phyloP scores from a whole-genome alignment of 208 protist genomes.

The Wallacemonas sp. region DNA sequence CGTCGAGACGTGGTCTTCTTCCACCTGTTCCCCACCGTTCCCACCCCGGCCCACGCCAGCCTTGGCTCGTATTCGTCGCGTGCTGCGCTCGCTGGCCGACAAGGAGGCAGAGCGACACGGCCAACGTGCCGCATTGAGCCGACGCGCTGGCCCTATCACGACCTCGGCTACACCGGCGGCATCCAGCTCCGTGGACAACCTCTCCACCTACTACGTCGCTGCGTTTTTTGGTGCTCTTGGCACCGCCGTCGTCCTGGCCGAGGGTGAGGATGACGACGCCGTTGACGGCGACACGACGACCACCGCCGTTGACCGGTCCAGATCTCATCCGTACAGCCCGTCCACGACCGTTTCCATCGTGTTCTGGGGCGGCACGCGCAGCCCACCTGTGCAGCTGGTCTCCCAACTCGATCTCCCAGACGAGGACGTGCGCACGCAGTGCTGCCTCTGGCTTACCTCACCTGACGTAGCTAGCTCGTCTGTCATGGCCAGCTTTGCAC shows the following conservation, averaged over 20 bases:
- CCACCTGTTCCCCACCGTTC: background rate
- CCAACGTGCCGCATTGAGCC: too few species aligned
- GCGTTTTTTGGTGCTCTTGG: conserved; percentile 2
- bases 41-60: background rate
- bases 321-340: background rate
- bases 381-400: conserved; percentile 44
- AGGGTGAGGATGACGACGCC: background rate
- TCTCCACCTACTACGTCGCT: conserved; percentile 1
- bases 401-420: conserved; percentile 44
- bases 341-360: background rate
- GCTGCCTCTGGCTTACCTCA: conserved; percentile 2
- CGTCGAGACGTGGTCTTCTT: background rate
- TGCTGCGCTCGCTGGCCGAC: conserved; percentile 1
- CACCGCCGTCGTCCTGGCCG: background rate
- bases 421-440: conserved; percentile 27
- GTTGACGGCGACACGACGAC: conserved; percentile 8
- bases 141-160: too few species aligned
- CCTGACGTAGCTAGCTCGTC: background rate
- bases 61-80: background rate
- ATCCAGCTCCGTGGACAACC: background rate
- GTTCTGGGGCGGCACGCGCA: conserved; percentile 46
- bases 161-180: too few species aligned
- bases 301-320: background rate
- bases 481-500: background rate
- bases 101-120: background rate